Conservation (phyloP, 1,139 yeast genomes). For the Kodamaea suecica region DNA sequence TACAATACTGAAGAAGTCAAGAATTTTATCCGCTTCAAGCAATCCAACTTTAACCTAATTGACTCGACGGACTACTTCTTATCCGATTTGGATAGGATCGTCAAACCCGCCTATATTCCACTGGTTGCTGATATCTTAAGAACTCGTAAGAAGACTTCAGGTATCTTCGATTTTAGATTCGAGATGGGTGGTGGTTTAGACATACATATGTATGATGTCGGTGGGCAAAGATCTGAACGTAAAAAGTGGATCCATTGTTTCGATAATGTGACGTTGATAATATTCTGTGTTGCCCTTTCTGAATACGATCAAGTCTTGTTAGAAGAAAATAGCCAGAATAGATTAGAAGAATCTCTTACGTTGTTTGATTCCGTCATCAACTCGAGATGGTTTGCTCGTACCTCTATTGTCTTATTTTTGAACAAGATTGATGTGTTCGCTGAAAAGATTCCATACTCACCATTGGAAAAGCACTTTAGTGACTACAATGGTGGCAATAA, state of each 20-base stretch:
- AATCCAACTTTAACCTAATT: slow-evolving; percentile 76
- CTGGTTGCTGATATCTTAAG: slow-evolving; percentile 73
- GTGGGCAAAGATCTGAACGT: slow-evolving; percentile 91
- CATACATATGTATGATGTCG: slow-evolving; percentile 87
- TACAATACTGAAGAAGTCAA: slow-evolving; percentile 59
- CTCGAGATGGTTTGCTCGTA: slow-evolving; percentile 90
- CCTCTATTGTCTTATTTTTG: slow-evolving; percentile 79
- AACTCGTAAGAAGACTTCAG: slow-evolving; percentile 90
- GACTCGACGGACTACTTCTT: slow-evolving; percentile 86
- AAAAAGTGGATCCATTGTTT: slow-evolving; percentile 96
- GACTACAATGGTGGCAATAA: slow-evolving; percentile 89
- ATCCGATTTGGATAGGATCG: slow-evolving; percentile 62
- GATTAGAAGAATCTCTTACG: slow-evolving; percentile 81
- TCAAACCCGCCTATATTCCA: slow-evolving; percentile 63
- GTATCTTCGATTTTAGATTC: slow-evolving; percentile 80
- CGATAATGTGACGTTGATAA: slow-evolving; percentile 84
- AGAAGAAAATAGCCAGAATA: slow-evolving; percentile 76
- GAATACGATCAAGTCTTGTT: slow-evolving; percentile 85
- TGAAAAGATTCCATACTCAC: slow-evolving; percentile 77
- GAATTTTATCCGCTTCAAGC: slow-evolving; percentile 54
- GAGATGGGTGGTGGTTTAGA: slow-evolving; percentile 70
- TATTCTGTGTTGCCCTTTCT: slow-evolving; percentile 85
- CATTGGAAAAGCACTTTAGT: slow-evolving; percentile 80
- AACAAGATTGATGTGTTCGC: slow-evolving; percentile 90
- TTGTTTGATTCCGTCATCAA: slow-evolving; percentile 88